Evolutionary conservation across 176 grass and related monocot genomes (phyloP), one percentile per base, ranked within the genome.

Genomic region (Musa schizocarpa): DNA sequence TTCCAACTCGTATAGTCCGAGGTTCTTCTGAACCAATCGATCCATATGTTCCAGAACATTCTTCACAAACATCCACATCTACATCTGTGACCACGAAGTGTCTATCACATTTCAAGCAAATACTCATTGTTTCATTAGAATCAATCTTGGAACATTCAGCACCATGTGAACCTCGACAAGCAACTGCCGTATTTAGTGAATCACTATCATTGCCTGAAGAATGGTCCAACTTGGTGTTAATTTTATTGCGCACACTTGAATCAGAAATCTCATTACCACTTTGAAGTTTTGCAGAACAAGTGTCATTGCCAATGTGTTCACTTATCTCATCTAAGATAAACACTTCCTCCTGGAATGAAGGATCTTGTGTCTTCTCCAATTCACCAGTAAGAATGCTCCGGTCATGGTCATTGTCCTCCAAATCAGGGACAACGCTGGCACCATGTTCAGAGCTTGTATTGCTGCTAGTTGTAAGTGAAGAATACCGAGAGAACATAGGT

Each of bases 241-340:
- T 67, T 69, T 12, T 54, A 26, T 54, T 11, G 0, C 68, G 82
- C 25, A 82, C 64, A 70, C 2, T 16, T 49, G 13, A 34, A 80
- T 50, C 67, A 80, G 65, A 50, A 53, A 80, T 85, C 23, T 83
- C 64, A 70, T 5, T 21, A 50, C 22, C 52, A 80, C 65, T 78
- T 80, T 27, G 63, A 49, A n/a, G 22, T 23, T 43, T 69, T 57
- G 10, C 13, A n/a, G 63, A 52, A 69, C 5, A 9, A n/a, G 34
- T 13, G 50, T 79, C 58, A 82, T n/a, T 71, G 27, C 63, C 73
- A 21, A 50, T 17, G 61, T 87, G 78, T 77, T 92, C 87, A 83
- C 81, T 87, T 52, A 87, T 67, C 59, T 83, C 86, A 68, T 92
- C 80, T 78, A 89, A 83, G 77, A 89, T 83, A 89, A 88, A 88